Evolutionary conservation across 2,329 filamentous ascomycete genomes (phyloP).

Genomic region (Colletotrichum phormii): DNA sequence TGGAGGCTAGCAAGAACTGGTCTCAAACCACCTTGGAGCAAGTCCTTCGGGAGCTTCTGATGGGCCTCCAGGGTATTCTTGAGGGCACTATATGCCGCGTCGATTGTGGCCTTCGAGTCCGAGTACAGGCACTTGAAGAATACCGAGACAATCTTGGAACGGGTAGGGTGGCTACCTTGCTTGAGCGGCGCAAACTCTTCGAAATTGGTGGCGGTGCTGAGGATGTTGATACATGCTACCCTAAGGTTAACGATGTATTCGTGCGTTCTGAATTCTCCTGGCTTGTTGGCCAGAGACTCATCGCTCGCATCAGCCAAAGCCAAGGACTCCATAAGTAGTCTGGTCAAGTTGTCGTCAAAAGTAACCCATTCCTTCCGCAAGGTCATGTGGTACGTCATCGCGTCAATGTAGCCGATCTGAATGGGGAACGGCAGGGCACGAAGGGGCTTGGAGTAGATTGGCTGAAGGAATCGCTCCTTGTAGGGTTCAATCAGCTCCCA

Average conservation of each 20-base stretch:
- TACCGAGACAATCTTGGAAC: constrained; percentile 84
- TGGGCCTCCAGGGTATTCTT: constrained; percentile 89
- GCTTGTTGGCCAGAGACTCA: constrained; percentile 91
- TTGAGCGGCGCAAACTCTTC: constrained; percentile 82
- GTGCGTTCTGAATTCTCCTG: constrained; percentile 93
- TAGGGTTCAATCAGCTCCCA: constrained; percentile 91
- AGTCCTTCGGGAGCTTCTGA: constrained; percentile 92
- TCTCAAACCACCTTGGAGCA: constrained; percentile 91
- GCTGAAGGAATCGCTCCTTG: constrained; percentile 87
- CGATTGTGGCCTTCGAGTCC: constrained; percentile 90
- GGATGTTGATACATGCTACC: constrained; percentile 91
- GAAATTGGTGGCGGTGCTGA: constrained; percentile 93
- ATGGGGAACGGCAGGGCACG: constrained; percentile 92
- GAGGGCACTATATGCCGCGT: constrained; percentile 90
- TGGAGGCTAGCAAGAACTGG: constrained; percentile 97
- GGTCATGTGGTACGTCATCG: constrained; percentile 93
- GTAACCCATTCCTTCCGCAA: constrained; percentile 89
- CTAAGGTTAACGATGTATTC: constrained; percentile 92
- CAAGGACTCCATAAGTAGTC: constrained; percentile 91
- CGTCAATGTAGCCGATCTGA: constrained; percentile 98
- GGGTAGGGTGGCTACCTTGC: constrained; percentile 72
- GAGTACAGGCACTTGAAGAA: constrained; percentile 99
- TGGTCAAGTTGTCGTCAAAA: constrained; percentile 91
- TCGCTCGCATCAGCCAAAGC: constrained; percentile 95
- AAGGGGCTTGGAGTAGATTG: constrained; percentile 95